Conservation (phyloP, 257 asterid genomes). For the Penstemon davidsonii region DNA sequence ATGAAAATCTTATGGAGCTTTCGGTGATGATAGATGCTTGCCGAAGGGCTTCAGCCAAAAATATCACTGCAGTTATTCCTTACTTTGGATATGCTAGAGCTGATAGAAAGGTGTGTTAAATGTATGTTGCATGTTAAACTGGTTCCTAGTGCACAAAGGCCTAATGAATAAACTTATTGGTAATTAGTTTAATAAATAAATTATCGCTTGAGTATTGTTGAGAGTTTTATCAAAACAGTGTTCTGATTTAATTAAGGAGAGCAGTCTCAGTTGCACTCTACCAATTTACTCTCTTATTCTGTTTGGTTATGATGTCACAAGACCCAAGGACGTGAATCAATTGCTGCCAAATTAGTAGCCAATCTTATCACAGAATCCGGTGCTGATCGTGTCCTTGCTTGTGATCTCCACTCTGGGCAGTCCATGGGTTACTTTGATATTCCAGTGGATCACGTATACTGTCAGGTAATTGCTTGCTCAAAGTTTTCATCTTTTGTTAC, state of each 20-base stretch:
- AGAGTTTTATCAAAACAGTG: neutral
- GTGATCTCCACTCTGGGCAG: conserved; percentile 95
- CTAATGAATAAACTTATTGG: neutral
- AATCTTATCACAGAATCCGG: conserved; percentile 88
- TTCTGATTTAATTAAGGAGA: neutral
- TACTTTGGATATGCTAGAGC: conserved; percentile 96
- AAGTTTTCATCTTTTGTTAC: conserved; percentile 14
- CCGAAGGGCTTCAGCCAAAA: conserved; percentile 93
- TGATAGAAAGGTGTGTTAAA: conserved; percentile 69
- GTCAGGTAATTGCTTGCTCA: conserved; percentile 54
- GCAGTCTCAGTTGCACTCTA: conserved; percentile 3
- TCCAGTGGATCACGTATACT: conserved; percentile 88
- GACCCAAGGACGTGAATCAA: conserved; percentile 95
- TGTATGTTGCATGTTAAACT: neutral
- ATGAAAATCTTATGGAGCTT: conserved; percentile 95
- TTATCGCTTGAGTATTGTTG: neutral
- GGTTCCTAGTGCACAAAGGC: conserved; percentile 7
- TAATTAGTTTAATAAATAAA: neutral
- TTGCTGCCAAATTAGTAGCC: conserved; percentile 87
- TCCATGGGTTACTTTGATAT: conserved; percentile 94
- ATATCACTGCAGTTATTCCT: conserved; percentile 82
- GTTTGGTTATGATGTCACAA: conserved; percentile 31
- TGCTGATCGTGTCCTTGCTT: conserved; percentile 90
- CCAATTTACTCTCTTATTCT: conserved; percentile 6
- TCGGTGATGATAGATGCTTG: conserved; percentile 91